Evolutionary conservation across 2,329 filamentous ascomycete species (phyloP).

Genomic region (Penicillium thymicola): DNA sequence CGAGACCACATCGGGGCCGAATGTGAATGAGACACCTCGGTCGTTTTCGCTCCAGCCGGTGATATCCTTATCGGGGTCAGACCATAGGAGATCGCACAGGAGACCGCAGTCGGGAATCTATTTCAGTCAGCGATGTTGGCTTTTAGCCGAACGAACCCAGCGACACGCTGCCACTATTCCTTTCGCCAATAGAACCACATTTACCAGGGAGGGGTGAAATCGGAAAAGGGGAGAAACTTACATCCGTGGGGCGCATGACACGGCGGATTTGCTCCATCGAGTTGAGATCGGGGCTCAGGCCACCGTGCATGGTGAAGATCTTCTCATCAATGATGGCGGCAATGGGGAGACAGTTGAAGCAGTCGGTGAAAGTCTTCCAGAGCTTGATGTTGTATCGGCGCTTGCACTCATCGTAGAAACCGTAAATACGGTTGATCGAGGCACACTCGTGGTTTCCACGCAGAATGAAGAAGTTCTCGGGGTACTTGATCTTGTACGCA

Average conservation of each 20-base stretch:
- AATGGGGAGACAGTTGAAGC: constrained; percentile 98
- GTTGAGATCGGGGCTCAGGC: constrained; percentile 93
- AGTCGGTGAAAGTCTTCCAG: constrained; percentile 99
- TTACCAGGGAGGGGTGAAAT: neutral
- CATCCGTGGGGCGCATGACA: constrained; percentile 98
- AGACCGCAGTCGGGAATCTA: constrained; percentile 98
- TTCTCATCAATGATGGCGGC: constrained; percentile 99
- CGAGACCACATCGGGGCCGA: constrained; percentile 94
- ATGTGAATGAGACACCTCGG: constrained; percentile 96
- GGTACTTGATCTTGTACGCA: constrained; percentile 99
- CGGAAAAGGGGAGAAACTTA: constrained; percentile 54
- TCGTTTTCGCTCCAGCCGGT: constrained; percentile 99
- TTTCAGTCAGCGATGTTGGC: constrained; percentile 40
- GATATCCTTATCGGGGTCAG: constrained; percentile 98
- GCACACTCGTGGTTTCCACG: constrained; percentile 99
- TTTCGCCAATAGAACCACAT: constrained; percentile 6
- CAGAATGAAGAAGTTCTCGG: constrained; percentile 98
- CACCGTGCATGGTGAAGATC: constrained; percentile 99
- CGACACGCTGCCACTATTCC: constrained; percentile 10
- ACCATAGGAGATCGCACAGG: constrained; percentile 96
- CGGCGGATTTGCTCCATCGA: constrained; percentile 99
- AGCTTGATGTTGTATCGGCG: constrained; percentile 98
- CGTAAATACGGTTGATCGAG: constrained; percentile 98
- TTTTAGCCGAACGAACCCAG: constrained; percentile 30
- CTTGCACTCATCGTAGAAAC: constrained; percentile 99